Evolutionary conservation across 1,139 yeast genomes (phyloP).

Genomic region (Pneumocystis canis): DNA sequence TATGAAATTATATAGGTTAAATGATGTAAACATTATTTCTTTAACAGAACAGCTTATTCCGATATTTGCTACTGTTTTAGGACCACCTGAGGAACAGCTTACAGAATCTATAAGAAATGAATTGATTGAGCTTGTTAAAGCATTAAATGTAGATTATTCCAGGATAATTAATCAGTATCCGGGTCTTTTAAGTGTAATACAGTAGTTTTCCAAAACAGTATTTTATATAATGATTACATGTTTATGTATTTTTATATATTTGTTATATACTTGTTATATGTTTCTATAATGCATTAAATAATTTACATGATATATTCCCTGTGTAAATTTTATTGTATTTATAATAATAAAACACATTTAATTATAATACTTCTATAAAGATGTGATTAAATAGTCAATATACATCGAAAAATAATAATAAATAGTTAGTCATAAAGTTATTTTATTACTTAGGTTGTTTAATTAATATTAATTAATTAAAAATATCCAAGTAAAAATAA

Average conservation of each 20-base stretch:
- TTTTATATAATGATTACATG: too few relatives aligned
- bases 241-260: background rate
- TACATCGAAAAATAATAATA: background rate
- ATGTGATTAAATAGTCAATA: background rate
- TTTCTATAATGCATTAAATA: background rate
- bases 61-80: constrained; percentile 55
- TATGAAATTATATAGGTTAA: constrained; percentile 51
- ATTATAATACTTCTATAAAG: background rate
- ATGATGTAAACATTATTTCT: constrained; percentile 40
- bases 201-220: background rate
- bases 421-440: too few relatives aligned
- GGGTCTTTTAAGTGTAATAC: constrained; percentile 39
- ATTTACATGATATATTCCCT: background rate
- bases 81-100: constrained; percentile 17
- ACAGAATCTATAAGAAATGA: background rate
- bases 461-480: background rate
- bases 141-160: background rate
- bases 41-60: constrained; percentile 53
- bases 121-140: background rate
- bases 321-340: background rate
- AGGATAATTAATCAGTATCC: background rate
- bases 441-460: too few relatives aligned
- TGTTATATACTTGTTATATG: background rate
- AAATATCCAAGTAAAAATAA: background rate
- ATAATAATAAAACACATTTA: background rate